Conservation (phyloP, 257 asterid species). For the Ehretia macrophylla region DNA sequence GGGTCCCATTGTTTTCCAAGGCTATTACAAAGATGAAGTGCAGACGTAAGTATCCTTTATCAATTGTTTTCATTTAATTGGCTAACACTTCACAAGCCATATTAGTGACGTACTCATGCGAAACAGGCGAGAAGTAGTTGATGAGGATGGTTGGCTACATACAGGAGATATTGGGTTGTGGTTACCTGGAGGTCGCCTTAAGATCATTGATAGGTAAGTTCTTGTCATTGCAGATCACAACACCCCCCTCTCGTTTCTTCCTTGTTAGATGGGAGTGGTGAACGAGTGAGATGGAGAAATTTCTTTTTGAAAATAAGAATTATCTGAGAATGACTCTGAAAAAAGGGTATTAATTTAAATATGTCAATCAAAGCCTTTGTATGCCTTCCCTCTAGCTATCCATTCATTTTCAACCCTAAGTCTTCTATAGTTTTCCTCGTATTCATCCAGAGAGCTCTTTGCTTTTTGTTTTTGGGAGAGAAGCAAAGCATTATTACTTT, state of each 20-base stretch:
- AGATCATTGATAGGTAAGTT: constrained; percentile 82
- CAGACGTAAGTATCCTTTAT: constrained; percentile 53
- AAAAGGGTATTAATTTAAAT: no score
- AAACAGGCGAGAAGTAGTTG: constrained; percentile 85
- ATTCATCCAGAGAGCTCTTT: no score
- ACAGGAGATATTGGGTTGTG: constrained; percentile 98
- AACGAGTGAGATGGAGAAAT: no score
- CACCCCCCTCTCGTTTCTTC: no score
- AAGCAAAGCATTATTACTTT: not conserved
- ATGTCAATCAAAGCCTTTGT: no score
- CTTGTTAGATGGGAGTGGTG: no score
- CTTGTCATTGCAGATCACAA: not conserved
- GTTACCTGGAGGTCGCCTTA: constrained; percentile 93
- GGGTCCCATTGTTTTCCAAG: constrained; percentile 81
- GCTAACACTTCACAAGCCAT: constrained; percentile 14
- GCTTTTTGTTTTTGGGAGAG: not conserved
- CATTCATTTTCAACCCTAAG: no score
- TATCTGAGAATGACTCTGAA: no score
- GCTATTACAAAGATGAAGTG: constrained; percentile 86
- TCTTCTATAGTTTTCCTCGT: no score
- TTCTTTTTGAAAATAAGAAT: no score
- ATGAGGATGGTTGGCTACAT: constrained; percentile 84
- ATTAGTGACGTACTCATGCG: constrained; percentile 15
- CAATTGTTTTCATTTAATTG: constrained; percentile 3
- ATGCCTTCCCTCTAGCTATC: no score